phyloP scores from a whole-genome alignment of 257 asterid species.

The Echites panduratus region DNA sequence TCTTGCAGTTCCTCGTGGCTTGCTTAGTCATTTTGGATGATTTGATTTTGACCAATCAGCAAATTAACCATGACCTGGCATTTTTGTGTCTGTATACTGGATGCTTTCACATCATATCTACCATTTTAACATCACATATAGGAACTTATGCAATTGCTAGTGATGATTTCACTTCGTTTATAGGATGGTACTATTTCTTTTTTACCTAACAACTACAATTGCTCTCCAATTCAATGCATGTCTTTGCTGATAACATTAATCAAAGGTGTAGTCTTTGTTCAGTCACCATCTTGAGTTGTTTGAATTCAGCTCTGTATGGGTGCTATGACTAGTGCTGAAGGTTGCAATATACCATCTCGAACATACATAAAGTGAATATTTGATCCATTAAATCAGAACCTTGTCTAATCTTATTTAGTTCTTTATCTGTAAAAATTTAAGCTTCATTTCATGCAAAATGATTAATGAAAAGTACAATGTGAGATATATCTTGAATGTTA shows the following conservation, averaged over 20 bases:
- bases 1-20: not conserved
- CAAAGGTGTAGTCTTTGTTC: not conserved
- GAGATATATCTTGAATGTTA: not conserved
- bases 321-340: not conserved
- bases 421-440: not conserved
- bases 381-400: not conserved
- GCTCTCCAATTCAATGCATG: not conserved
- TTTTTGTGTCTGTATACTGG: not conserved
- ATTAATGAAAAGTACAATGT: not conserved
- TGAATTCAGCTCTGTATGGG: not conserved
- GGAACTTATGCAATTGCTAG: not conserved
- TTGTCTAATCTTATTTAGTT: not conserved
- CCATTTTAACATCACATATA: not conserved
- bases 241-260: not conserved
- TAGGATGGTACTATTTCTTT: not conserved
- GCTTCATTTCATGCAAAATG: not conserved
- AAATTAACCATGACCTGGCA: not conserved
- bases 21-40: not conserved
- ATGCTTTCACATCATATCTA: not conserved
- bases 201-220: not conserved
- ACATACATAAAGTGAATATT: not conserved
- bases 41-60: conserved; percentile 1
- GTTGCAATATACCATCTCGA: not conserved
- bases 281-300: not conserved
- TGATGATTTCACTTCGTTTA: not conserved